phyloP scores from a whole-genome alignment of 1,284 basidiomycete genomes.

The Ganoderma multipileum region DNA sequence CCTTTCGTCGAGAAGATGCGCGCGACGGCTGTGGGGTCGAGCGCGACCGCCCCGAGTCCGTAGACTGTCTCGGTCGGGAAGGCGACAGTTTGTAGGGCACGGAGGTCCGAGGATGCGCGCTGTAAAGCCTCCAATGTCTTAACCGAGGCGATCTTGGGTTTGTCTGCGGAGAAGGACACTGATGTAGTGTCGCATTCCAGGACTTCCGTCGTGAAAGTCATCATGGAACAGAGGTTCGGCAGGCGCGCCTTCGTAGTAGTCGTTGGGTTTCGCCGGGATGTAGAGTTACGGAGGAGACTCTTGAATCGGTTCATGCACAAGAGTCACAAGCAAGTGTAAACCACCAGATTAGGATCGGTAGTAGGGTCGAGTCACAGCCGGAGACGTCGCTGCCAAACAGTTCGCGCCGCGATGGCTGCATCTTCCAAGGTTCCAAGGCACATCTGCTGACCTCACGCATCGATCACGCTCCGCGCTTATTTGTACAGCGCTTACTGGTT shows the following conservation, averaged over 20 bases:
- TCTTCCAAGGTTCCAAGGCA: constrained; percentile 14
- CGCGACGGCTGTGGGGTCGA: constrained; percentile 68
- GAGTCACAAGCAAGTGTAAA: constrained; percentile 1
- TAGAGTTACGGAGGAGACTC: constrained; percentile 18
- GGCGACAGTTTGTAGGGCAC: constrained; percentile 59
- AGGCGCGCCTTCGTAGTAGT: neutral
- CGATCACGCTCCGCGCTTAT: constrained; percentile 10
- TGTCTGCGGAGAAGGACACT: constrained; percentile 35
- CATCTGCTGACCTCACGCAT: constrained; percentile 18
- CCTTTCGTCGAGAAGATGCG: constrained; percentile 93
- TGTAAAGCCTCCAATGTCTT: constrained; percentile 36
- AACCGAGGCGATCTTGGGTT: constrained; percentile 32
- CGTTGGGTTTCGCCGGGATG: neutral
- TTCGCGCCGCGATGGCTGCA: constrained; percentile 3
- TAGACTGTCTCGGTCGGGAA: constrained; percentile 99
- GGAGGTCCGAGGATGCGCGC: constrained; percentile 35
- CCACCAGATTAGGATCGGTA: constrained; percentile 16
- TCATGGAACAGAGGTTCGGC: constrained; percentile 15
- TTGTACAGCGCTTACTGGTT: no score
- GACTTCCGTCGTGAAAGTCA: constrained; percentile 35
- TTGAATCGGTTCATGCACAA: constrained; percentile 21
- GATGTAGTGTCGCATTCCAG: constrained; percentile 37
- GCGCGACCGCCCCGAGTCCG: constrained; percentile 90
- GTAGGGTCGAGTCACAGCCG: constrained; percentile 5
- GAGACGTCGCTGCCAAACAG: constrained; percentile 9